Evolutionary conservation across 1,284 basidiomycete genomes (phyloP).

Genomic region (Ustilago sp.): DNA sequence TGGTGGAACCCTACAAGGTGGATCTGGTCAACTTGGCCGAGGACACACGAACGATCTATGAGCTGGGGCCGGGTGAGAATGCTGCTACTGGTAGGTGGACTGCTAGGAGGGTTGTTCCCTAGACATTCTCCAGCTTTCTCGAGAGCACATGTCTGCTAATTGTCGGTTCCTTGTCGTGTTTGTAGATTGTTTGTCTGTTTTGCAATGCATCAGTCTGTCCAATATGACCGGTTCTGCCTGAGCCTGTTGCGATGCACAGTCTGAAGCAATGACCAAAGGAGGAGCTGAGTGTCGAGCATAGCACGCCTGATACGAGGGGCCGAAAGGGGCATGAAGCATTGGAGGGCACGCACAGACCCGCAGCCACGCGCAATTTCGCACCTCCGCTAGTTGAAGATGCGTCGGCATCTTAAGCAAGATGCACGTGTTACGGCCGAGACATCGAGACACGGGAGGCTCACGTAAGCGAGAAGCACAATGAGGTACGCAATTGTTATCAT

Average conservation of each 20-base stretch:
- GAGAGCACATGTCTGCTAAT: background rate
- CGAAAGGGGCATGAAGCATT: background rate
- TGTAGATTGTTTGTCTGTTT: conserved; percentile 6
- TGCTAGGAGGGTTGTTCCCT: conserved; percentile 64
- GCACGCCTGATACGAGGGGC: background rate
- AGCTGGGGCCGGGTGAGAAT: conserved; percentile 33
- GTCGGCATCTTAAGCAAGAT: no score
- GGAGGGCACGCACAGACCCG: conserved; percentile 23
- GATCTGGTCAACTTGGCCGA: conserved; percentile 66
- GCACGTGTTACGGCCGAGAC: no score
- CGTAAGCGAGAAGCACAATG: no score
- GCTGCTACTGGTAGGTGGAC: conserved; percentile 56
- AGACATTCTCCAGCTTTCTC: background rate
- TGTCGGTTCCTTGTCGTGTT: background rate
- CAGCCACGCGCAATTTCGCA: conserved; percentile 3
- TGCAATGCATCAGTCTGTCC: conserved; percentile 8
- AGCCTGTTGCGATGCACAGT: background rate
- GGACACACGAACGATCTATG: conserved; percentile 63
- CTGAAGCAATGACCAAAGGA: background rate
- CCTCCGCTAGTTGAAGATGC: no score
- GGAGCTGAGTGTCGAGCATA: background rate
- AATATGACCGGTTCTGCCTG: background rate
- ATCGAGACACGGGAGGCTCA: no score
- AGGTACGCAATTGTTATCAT: no score
- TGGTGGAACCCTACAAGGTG: conserved; percentile 67